Conservation (phyloP, 2,329 filamentous ascomycete species). For the Calonectria crousiana region DNA sequence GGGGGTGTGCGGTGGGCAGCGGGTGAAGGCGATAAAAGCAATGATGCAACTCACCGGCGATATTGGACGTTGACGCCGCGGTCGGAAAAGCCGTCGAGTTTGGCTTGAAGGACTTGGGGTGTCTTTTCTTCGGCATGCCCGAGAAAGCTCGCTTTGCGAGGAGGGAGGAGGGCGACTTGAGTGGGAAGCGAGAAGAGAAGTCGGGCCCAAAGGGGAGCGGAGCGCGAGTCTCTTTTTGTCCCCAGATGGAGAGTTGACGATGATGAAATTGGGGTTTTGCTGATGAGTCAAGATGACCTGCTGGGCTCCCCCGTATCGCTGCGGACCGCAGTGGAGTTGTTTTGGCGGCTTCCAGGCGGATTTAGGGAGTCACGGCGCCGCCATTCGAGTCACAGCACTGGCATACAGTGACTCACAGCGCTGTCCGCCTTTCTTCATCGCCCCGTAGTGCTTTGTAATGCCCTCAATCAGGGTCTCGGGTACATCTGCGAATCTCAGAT, state of each 20-base stretch:
- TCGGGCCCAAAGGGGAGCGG: slow-evolving; percentile 17
- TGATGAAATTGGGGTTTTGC: slow-evolving; percentile 19
- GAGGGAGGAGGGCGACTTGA: slow-evolving; percentile 12
- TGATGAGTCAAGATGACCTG: slow-evolving; percentile 19
- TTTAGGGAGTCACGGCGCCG: background rate
- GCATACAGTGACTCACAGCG: slow-evolving; percentile 8
- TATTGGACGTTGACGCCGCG: slow-evolving; percentile 40
- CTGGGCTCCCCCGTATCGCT: background rate
- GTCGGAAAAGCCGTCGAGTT: slow-evolving; percentile 64
- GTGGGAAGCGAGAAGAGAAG: slow-evolving; percentile 32
- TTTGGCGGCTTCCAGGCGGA: background rate
- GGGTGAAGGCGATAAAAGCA: slow-evolving; percentile 13
- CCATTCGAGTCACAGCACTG: slow-evolving; percentile 3
- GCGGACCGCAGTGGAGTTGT: background rate
- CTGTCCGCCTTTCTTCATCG: background rate
- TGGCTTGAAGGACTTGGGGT: slow-evolving; percentile 69
- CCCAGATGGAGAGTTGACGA: slow-evolving; percentile 4
- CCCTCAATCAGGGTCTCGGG: background rate
- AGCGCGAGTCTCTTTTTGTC: slow-evolving; percentile 21
- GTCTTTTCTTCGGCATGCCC: slow-evolving; percentile 75
- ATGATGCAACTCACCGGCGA: slow-evolving; percentile 42
- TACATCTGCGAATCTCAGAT: background rate
- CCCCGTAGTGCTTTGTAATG: background rate
- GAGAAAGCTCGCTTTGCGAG: slow-evolving; percentile 25
- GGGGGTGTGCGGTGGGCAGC: slow-evolving; percentile 30